Conservation (phyloP, 495 filamentous ascomycete species). For the Aspergillus diversus region DNA sequence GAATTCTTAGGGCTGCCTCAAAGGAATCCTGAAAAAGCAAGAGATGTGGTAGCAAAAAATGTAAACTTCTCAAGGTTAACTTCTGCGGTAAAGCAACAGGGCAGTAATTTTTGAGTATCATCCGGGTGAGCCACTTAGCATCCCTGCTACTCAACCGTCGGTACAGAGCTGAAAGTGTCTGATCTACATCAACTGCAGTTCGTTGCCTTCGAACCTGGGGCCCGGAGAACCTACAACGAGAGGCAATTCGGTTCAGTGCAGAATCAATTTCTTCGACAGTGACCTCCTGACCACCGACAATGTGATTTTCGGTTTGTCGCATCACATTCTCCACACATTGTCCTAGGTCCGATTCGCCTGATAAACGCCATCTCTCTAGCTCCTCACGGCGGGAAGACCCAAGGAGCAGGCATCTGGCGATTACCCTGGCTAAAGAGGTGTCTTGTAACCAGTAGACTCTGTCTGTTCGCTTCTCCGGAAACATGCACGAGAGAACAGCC, state of each 20-base stretch:
- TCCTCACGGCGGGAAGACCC: slow-evolving; percentile 60
- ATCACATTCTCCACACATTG: slow-evolving; percentile 70
- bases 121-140: slow-evolving; percentile 85
- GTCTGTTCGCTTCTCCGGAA: slow-evolving; percentile 75
- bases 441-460: slow-evolving; percentile 72
- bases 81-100: slow-evolving; percentile 59
- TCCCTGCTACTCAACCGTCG: slow-evolving; percentile 65
- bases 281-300: slow-evolving; percentile 46
- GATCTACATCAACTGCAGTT: slow-evolving; percentile 46
- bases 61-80: slow-evolving; percentile 52
- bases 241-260: slow-evolving; percentile 64
- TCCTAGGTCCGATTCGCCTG: slow-evolving; percentile 67
- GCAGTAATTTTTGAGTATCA: slow-evolving; percentile 75
- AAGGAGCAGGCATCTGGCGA: slow-evolving; percentile 66
- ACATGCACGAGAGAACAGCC: slow-evolving; percentile 70
- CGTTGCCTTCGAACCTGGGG: slow-evolving; percentile 59
- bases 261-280: slow-evolving; percentile 77
- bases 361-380: slow-evolving; percentile 61
- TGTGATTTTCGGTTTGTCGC: slow-evolving; percentile 60
- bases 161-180: slow-evolving; percentile 58
- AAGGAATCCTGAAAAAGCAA: slow-evolving; percentile 69
- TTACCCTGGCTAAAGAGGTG: slow-evolving; percentile 58
- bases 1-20: slow-evolving; percentile 51
- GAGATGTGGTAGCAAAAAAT: slow-evolving; percentile 63
- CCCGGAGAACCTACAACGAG: slow-evolving; percentile 68